Conservation (phyloP, 2,329 filamentous ascomycete species). For the Aaosphaeria arxii region DNA sequence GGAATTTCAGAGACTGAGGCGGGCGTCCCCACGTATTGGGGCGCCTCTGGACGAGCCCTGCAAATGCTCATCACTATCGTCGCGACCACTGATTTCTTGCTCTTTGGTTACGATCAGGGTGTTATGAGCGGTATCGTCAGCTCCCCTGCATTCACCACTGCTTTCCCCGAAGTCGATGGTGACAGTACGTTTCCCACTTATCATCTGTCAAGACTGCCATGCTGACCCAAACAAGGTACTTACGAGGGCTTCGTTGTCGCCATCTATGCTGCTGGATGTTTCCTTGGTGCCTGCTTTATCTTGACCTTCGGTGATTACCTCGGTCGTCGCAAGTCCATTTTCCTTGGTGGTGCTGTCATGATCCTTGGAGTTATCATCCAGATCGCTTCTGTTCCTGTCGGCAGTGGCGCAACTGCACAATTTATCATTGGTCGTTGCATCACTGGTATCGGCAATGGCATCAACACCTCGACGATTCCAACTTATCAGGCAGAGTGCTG, state of each 20-base stretch:
- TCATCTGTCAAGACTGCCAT: slow-evolving; percentile 16
- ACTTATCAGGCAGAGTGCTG: slow-evolving; percentile 55
- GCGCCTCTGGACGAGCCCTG: slow-evolving; percentile 13
- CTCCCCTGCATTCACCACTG: slow-evolving; percentile 28
- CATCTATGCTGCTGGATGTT: slow-evolving; percentile 54
- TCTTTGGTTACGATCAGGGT: slow-evolving; percentile 49
- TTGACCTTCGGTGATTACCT: slow-evolving; percentile 40
- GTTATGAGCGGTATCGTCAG: slow-evolving; percentile 43
- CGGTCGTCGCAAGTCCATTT: slow-evolving; percentile 44
- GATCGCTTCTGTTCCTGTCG: slow-evolving; percentile 26
- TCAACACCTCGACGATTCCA: slow-evolving; percentile 55
- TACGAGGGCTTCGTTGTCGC: slow-evolving; percentile 54
- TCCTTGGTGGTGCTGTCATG: slow-evolving; percentile 42
- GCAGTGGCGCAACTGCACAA: slow-evolving; percentile 41
- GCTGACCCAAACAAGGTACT: slow-evolving; percentile 30
- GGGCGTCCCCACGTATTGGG: not conserved
- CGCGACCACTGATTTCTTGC: slow-evolving; percentile 46
- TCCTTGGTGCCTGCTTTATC: slow-evolving; percentile 40
- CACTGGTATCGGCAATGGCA: slow-evolving; percentile 55
- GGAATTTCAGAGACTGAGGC: not conserved
- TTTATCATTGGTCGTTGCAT: slow-evolving; percentile 53
- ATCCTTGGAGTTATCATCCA: slow-evolving; percentile 44
- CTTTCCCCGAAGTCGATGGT: slow-evolving; percentile 36
- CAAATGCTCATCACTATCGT: slow-evolving; percentile 39
- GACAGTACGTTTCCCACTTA: slow-evolving; percentile 13